Evolutionary conservation across 2,329 filamentous ascomycete genomes (phyloP), one percentile per base, ranked within the genome.

Genomic region (Trichoderma koningiopsis): DNA sequence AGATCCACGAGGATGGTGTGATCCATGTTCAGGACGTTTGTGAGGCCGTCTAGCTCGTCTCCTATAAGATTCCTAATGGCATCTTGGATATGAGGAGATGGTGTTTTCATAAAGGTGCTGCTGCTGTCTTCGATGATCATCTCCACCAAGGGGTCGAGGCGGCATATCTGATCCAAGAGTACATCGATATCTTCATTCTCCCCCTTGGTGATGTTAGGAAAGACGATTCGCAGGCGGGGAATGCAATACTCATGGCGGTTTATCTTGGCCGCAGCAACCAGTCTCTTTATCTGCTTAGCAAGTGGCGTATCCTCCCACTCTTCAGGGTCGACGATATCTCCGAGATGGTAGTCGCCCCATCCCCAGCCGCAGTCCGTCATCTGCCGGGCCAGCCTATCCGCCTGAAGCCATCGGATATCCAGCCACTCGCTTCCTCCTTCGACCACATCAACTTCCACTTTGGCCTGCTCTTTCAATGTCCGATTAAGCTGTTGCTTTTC

Each of bases 321-420:
- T 7, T 76, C 75, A 35, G 72, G 70, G 8, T 77, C 75, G 5
- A 81, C 77, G 1, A 70, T 60, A 2, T 80, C 76, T 0, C 76
- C 76, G 5, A 73, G 68, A 5, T 74, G 72, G 70, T 80, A 73
- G 7, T 79, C 78, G 6, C 79, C 81, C 81, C 81, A 83, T 7
- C 75, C 75, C 81, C 81, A 82, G 4, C 81, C 81, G n/a, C 75
- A 75, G 57, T 81, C 80, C 3, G 76, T 76, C 81, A 83, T 79
- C 57, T 83, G 79, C 4, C 80, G 74, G 8, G 78, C 78, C 63
- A 82, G 73, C 33, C 80, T 73, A 58, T 78, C 75, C 14, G 73
- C 71, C 59, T 75, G 75, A 1, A 80, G 72, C 8, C 76, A 74
- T 35, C 77, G 76, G 56, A 78, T 70, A 19, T 75, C 75, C 43